Conservation (phyloP, 1,284 basidiomycete genomes). For the Boletus subluridellus region DNA sequence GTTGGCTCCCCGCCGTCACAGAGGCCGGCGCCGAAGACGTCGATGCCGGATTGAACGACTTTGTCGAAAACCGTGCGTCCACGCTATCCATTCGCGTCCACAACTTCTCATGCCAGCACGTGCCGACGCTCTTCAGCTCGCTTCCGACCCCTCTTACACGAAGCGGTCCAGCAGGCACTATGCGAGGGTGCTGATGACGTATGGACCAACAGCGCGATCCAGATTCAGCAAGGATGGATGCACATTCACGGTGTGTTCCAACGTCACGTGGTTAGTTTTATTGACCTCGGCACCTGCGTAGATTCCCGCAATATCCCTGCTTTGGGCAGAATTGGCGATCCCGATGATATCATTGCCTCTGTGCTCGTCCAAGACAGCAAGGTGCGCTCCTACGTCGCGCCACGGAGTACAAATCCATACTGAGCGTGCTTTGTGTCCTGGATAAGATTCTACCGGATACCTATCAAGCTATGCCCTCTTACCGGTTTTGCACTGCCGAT, state of each 20-base stretch:
- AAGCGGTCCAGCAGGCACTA: slow-evolving; percentile 53
- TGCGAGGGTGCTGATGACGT: slow-evolving; percentile 59
- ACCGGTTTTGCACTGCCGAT: slow-evolving; percentile 69
- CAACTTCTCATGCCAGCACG: not conserved
- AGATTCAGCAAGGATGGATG: slow-evolving; percentile 74
- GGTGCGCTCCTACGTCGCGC: slow-evolving; percentile 34
- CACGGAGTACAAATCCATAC: not conserved
- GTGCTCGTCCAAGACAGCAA: slow-evolving; percentile 68
- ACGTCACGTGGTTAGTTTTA: not conserved
- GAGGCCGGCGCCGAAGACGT: slow-evolving; percentile 26
- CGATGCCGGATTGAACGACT: slow-evolving; percentile 61
- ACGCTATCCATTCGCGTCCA: not conserved
- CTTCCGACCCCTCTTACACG: slow-evolving; percentile 59
- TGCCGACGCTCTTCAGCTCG: slow-evolving; percentile 39
- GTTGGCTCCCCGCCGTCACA: slow-evolving; percentile 63
- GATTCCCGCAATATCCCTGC: slow-evolving; percentile 71
- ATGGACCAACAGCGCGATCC: slow-evolving; percentile 60
- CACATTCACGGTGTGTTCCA: slow-evolving; percentile 65
- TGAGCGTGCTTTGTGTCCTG: not conserved
- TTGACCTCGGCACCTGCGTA: slow-evolving; percentile 26
- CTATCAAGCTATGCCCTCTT: slow-evolving; percentile 77
- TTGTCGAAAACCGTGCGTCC: slow-evolving; percentile 60
- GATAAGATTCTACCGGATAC: slow-evolving; percentile 62
- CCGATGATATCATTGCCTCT: slow-evolving; percentile 75
- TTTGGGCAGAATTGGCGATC: slow-evolving; percentile 67